Conservation (phyloP, 1,284 basidiomycete genomes). For the Pterulicium gracile region DNA sequence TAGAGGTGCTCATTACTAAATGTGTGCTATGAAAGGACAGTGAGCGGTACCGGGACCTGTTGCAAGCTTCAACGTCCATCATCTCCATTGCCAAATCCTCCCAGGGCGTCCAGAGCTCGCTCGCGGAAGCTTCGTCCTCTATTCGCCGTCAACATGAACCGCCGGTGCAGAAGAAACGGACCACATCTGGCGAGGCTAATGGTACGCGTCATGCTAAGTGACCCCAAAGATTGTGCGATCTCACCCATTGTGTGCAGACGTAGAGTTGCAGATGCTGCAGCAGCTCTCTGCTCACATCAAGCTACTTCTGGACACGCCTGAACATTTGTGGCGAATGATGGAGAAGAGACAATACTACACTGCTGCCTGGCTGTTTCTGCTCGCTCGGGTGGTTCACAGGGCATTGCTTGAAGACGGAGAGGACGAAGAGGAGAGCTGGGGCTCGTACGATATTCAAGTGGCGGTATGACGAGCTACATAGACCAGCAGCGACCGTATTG, state of each 20-base stretch:
- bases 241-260: slow-evolving; percentile 37
- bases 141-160: slow-evolving; percentile 38
- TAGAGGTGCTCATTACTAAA: slow-evolving; percentile 16
- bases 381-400: slow-evolving; percentile 73
- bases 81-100: slow-evolving; percentile 65
- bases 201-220: slow-evolving; percentile 23
- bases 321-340: slow-evolving; percentile 79
- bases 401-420: slow-evolving; percentile 49
- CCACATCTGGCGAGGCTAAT: slow-evolving; percentile 32
- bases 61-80: slow-evolving; percentile 85
- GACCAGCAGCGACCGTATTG: slow-evolving; percentile 11
- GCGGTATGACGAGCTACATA: slow-evolving; percentile 16
- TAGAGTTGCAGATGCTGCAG: slow-evolving; percentile 59
- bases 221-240: slow-evolving; percentile 4
- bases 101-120: slow-evolving; percentile 42
- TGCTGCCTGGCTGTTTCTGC: slow-evolving; percentile 79
- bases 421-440: slow-evolving; percentile 53
- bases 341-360: slow-evolving; percentile 69
- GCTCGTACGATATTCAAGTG: slow-evolving; percentile 49
- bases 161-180: slow-evolving; percentile 26
- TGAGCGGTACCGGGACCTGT: slow-evolving; percentile 88
- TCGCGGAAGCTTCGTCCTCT: slow-evolving; percentile 46
- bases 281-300: slow-evolving; percentile 81
- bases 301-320: slow-evolving; percentile 78
- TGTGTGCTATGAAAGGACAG: slow-evolving; percentile 49